phyloP scores from a whole-genome alignment of 1,139 yeast genomes.

The Nadsonia commutata region DNA sequence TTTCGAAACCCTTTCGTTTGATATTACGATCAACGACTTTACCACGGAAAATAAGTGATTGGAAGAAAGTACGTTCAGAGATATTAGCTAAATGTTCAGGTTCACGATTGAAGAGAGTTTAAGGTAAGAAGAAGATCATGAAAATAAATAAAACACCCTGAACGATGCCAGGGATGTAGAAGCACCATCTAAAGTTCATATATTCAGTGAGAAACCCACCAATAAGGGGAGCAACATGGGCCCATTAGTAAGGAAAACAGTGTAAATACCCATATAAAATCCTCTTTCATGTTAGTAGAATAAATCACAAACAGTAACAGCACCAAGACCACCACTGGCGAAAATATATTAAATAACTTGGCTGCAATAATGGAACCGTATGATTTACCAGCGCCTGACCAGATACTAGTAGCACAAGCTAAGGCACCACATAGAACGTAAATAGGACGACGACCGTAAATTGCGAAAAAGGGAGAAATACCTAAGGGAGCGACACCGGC shows the following conservation, averaged over 20 bases:
- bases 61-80: neutral
- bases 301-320: slow-evolving; percentile 3
- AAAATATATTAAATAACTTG: slow-evolving; percentile 1
- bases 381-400: slow-evolving; percentile 6
- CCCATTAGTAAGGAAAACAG: no score
- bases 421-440: slow-evolving; percentile 2
- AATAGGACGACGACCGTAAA: slow-evolving; percentile 4
- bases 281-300: no score
- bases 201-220: no score
- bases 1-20: slow-evolving; percentile 1
- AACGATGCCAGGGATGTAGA: slow-evolving; percentile 6
- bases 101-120: slow-evolving; percentile 4
- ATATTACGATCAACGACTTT: slow-evolving; percentile 1
- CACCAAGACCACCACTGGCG: neutral
- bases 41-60: slow-evolving; percentile 1
- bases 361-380: neutral
- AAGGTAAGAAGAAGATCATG: slow-evolving; percentile 6
- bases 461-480: slow-evolving; percentile 5
- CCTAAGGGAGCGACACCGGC: slow-evolving; percentile 3
- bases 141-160: slow-evolving; percentile 3
- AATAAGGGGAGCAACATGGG: no score
- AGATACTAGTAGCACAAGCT: slow-evolving; percentile 2
- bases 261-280: no score
- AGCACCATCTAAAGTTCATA: no score
- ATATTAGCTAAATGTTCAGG: neutral